Conservation (phyloP, 305 asterid genomes). For the Nicotiana rustica region DNA sequence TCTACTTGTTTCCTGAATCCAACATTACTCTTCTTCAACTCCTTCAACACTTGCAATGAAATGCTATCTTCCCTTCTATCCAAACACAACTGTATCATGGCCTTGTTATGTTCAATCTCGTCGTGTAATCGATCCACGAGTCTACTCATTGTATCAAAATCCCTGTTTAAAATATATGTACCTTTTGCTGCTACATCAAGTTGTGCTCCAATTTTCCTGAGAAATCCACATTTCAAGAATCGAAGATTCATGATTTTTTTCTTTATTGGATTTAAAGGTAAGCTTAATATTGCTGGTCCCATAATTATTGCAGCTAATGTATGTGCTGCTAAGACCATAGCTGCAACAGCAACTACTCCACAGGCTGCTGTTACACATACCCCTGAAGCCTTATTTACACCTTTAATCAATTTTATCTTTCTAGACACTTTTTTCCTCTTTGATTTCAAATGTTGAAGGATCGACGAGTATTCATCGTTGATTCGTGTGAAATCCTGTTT, state of each 20-base stretch:
- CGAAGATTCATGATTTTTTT: constrained; percentile 38
- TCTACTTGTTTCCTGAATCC: constrained; percentile 69
- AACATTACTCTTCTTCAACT: constrained; percentile 57
- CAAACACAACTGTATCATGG: constrained; percentile 61
- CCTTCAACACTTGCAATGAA: constrained; percentile 57
- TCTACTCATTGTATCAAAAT: constrained; percentile 78
- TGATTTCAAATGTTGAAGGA: constrained; percentile 47
- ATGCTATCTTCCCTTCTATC: constrained; percentile 63
- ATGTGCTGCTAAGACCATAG: constrained; percentile 59
- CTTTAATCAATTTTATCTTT: constrained; percentile 53
- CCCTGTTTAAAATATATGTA: constrained; percentile 69
- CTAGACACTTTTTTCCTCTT: constrained; percentile 45
- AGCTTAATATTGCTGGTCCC: constrained; percentile 3
- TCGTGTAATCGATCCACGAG: constrained; percentile 64
- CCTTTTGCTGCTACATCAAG: constrained; percentile 87
- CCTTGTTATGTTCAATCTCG: constrained; percentile 71
- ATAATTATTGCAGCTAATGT: constrained; percentile 47
- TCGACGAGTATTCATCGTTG: constrained; percentile 49
- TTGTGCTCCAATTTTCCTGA: constrained; percentile 53
- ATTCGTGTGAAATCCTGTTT: constrained; percentile 52
- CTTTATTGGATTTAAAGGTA: constrained; percentile 51
- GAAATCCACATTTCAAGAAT: constrained; percentile 45
- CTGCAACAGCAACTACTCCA: constrained; percentile 32
- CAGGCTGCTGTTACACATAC: constrained; percentile 29
- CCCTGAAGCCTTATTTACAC: constrained; percentile 48